Conservation (phyloP, 768 basidiomycete species). For the Leucocoprinus birnbaumii region DNA sequence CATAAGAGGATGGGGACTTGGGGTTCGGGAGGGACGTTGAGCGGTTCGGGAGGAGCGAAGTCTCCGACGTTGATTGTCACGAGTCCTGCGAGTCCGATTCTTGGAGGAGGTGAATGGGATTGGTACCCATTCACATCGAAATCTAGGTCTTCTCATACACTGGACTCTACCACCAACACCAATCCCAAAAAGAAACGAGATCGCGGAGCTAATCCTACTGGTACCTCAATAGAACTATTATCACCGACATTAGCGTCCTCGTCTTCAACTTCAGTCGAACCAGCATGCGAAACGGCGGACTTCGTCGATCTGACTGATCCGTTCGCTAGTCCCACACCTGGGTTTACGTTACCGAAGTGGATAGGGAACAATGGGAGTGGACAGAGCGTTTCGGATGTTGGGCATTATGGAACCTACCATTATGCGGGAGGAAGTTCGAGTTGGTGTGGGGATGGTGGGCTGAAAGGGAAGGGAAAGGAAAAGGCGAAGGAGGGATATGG, state of each 20-base stretch:
- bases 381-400: background rate
- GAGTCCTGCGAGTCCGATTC: background rate
- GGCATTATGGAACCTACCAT: no score
- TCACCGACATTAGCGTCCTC: background rate
- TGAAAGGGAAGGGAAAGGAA: no score
- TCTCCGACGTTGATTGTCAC: background rate
- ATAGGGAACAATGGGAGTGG: background rate
- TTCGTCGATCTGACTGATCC: slow-evolving; percentile 11
- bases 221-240: no score
- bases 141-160: background rate
- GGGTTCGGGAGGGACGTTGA: background rate
- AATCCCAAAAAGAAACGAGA: background rate
- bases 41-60: background rate
- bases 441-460: no score
- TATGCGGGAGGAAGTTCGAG: no score
- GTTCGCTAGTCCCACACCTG: slow-evolving; percentile 11
- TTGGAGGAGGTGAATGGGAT: background rate
- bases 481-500: no score
- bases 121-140: slow-evolving; percentile 6
- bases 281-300: slow-evolving; percentile 1
- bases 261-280: no score
- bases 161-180: background rate
- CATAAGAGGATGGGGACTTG: slow-evolving; percentile 2
- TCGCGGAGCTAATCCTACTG: no score
- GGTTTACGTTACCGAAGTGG: slow-evolving; percentile 6